Conservation (phyloP, 1,284 basidiomycete genomes). For the Rhodotorula sp. region DNA sequence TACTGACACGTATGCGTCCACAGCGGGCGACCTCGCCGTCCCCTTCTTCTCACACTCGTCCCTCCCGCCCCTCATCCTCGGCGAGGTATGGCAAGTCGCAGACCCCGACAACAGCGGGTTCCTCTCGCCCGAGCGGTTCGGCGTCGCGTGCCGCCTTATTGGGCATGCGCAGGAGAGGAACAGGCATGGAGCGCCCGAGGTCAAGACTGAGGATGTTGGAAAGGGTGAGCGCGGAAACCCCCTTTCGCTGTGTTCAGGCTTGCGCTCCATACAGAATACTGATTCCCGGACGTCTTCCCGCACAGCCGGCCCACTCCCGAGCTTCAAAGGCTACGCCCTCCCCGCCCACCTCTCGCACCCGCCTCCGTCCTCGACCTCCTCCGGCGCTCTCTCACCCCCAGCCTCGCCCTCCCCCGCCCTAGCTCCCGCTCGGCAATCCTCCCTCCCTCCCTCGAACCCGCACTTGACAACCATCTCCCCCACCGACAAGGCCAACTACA, state of each 20-base stretch:
- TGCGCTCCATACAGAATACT: too few species aligned
- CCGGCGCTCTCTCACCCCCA: slow-evolving; percentile 22
- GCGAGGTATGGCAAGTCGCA: slow-evolving; percentile 89
- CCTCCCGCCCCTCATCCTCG: slow-evolving; percentile 71
- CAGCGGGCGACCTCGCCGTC: slow-evolving; percentile 45
- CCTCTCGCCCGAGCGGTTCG: slow-evolving; percentile 79
- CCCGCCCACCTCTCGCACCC: slow-evolving; percentile 47
- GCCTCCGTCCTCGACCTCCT: slow-evolving; percentile 51
- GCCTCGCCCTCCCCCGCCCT: background rate
- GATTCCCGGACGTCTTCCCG: background rate
- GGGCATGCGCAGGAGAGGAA: slow-evolving; percentile 87
- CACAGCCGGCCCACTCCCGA: slow-evolving; percentile 75
- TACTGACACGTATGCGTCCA: background rate
- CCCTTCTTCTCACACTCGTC: slow-evolving; percentile 44
- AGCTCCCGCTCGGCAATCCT: background rate
- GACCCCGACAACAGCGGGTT: slow-evolving; percentile 92
- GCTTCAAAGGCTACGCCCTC: slow-evolving; percentile 67
- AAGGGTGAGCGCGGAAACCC: slow-evolving; percentile 56
- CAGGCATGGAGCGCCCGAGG: slow-evolving; percentile 60
- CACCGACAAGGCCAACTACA: slow-evolving; percentile 79
- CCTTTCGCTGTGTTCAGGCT: too few species aligned
- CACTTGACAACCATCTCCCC: slow-evolving; percentile 55
- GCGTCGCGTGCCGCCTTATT: slow-evolving; percentile 81
- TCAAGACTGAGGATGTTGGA: slow-evolving; percentile 49
- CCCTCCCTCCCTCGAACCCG: slow-evolving; percentile 51